Base-by-base conservation (phyloP, 495 filamentous ascomycete genomes). In the Neurospora intermedia region DNA sequence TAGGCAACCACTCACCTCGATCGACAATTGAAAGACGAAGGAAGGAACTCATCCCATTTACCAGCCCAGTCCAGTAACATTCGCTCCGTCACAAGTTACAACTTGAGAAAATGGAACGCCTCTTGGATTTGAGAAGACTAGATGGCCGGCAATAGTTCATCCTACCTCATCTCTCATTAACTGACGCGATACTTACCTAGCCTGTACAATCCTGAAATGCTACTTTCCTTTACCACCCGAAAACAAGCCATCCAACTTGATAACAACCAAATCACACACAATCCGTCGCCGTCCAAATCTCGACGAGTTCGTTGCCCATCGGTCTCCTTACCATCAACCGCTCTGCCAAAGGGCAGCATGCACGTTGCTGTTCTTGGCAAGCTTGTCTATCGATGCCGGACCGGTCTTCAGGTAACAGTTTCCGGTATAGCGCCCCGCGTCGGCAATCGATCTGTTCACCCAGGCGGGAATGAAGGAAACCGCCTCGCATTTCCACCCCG, bases 381-480 rank as follows among this genome's bases (percentile, higher is more conserved):
- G 75, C 15, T 73, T 77, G 10, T 77, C 71, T 59, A 73, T 46
- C 73, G 81, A 81, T 74, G 82, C 79, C 11, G 81, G 81, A 0
- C 82, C 82, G 0, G 81, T 78, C 71, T 86, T 85, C 31, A 86
- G 77, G 73, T 84, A 86, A 66, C 84, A 86, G 71, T 85, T 85
- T 9, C 84, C 84, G 2, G 82, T 80, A 20, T 83, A 80, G 13
- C 71, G 69, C 9, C 76, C 79, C 0, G 66, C 54, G 2, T 46
- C 23, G 15, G 84, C 83, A 35, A 62, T 62, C 3, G 74, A 71
- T 13, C 81, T 81, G 73, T 78, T 79, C 13, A 80, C 82, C 84
- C 84, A 86, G 10, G 73, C 75, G 0, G 84, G 83, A 70, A 86
- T 80, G 73, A 81, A 86, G 66, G 80, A 84, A 16, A 86, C 81